Base-by-base conservation (phyloP, 495 filamentous ascomycete species). In the Pyrenopolyporus hunteri region DNA sequence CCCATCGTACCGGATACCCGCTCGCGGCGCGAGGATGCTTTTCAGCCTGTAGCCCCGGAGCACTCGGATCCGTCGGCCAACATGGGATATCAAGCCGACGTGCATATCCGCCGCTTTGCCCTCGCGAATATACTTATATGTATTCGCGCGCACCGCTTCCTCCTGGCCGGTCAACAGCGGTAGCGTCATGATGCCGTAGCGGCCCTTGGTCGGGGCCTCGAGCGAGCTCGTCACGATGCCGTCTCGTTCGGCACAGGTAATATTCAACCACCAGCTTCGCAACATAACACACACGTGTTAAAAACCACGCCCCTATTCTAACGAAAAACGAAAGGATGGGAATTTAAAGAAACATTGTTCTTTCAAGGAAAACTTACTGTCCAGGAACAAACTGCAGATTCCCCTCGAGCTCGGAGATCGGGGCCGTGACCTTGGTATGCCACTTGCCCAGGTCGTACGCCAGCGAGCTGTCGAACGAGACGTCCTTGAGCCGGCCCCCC, bases 1-100 rank as follows among this genome's bases (percentile, higher is more conserved):
- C 43, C 81, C 81, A 59, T 83, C 81, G 33, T 81, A 81, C 42
- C 81, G 67, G 4, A 83, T 53, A 2, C 81, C 81, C 1, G 69
- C 77, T 22, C 46, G 25, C 4, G 81, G 81, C 1, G 80, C 78
- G 16, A 77, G 72, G 25, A 68, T 63, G 37, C 78, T 80, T 51
- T 68, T 73, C n/a, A 83, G 57, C 20, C 46, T 43, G 35, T 74
- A 64, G 0, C 79, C 76, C 37, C 81, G 57, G 23, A 83, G 51
- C 4, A 83, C 58, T 6, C 77, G 73, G 13, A 83, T 67, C n/a
- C 71, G 60, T 7, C 69, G 68, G 1, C 78, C 78, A 7, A 70
- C 71, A 20, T 73, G 64, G 2, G 60, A 62, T 20, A 82, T 47
- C 10, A 81, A 66, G 3, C 63, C 43, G 29, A 72, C 64, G 17